Evolutionary conservation across 139 green algal genomes (phyloP), one percentile per base, ranked within the genome.

Genomic region (Chlorella sp.): DNA sequence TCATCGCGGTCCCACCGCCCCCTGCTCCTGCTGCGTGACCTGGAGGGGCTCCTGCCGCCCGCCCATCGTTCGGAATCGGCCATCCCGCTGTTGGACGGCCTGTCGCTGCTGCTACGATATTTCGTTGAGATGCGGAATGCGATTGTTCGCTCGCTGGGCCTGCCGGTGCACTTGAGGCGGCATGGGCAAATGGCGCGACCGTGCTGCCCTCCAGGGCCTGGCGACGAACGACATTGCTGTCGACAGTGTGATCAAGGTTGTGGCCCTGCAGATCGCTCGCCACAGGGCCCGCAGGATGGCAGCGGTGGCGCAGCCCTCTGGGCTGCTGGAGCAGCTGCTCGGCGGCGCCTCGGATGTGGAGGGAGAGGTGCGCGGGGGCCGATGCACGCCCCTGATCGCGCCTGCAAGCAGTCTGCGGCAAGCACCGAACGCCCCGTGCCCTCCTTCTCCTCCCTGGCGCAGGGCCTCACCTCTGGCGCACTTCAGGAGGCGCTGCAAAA

Each of bases 401-500:
- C 51, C 51, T 2, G 51, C 51, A 60, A 60, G 51, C 51, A 16
- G 51, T 60, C 51, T 24, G 16, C 51, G 9, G 51, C 51, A 60
- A 60, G 2, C 38, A 40, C 72, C 7, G 40, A 76, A 30, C 40
- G 9, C 22, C 43, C 11, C 43, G 28, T 40, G 26, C 72, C 36
- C 40, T 6, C 17, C 6, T 6, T 40, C 17, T 0, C 36, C 54
- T 80, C 56, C 44, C 43, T 54, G n/a, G 73, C 68, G 43, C 75
- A 87, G 75, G 84, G 58, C 46, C 43, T 85, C 1, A 81, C 78
- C 26, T 69, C 85, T 13, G 32, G 65, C 1, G 77, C 68, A 2
- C 40, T 88, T 26, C 72, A 85, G 30, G 76, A 88, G 67, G 46
- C 19, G 3, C 30, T 85, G 36, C 62, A 77, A 73, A 72, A 73